These are phyloP conservation scores for Carex pumila DNA, from an alignment of 176 grass and related monocot species.

Conservation along the genomic window DNA sequence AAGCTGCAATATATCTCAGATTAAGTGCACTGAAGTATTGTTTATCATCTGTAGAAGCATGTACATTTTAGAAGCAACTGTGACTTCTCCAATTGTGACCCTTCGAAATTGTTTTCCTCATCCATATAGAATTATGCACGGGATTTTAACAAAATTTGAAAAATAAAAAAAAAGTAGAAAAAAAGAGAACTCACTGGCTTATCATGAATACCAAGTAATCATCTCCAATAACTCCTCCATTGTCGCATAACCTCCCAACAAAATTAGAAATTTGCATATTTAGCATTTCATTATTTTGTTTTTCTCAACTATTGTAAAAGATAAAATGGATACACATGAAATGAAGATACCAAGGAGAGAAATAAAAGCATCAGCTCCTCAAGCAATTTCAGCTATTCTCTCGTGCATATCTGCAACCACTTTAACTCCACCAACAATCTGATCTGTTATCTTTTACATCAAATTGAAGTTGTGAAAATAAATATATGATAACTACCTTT, in stretches of 20 bases:
- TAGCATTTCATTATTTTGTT: too few species aligned
- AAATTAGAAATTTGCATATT: too few species aligned
- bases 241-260: too few species aligned
- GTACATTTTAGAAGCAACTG: background rate
- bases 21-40: too few species aligned
- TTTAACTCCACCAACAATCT: conserved; percentile 58
- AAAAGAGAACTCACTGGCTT: conserved; percentile 55
- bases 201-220: conserved; percentile 94
- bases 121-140: background rate
- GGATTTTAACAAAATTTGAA: background rate
- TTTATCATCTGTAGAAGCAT: too few species aligned
- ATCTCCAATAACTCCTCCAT: conserved; percentile 43
- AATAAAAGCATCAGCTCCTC: too few species aligned
- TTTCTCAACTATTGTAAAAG: too few species aligned
- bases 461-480: background rate
- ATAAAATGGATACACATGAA: too few species aligned
- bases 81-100: background rate
- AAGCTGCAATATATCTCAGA: too few species aligned
- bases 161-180: background rate
- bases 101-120: background rate
- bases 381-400: too few species aligned
- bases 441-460: conserved; percentile 56
- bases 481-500: background rate
- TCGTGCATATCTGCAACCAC: too few species aligned
- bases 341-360: too few species aligned